These are phyloP conservation scores for Fusarium beomiforme DNA, from an alignment of 2,329 filamentous ascomycete species.

Conservation along the genomic window DNA sequence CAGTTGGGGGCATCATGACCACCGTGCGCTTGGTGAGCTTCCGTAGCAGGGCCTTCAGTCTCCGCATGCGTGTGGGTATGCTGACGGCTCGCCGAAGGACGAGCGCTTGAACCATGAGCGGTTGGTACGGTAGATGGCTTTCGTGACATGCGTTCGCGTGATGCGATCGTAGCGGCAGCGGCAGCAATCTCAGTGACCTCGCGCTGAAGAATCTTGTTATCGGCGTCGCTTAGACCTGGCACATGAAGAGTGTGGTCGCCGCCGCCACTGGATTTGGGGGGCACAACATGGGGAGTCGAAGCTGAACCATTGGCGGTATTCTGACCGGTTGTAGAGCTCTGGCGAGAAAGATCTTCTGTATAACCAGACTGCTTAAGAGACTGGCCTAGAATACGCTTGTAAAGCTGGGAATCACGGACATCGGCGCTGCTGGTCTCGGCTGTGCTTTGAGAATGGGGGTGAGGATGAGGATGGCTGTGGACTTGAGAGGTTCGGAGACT, in stretches of 20 bases:
- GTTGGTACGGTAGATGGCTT: constrained; percentile 49
- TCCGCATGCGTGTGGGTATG: constrained; percentile 30
- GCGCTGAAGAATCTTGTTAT: constrained; percentile 82
- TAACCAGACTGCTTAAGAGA: constrained; percentile 87
- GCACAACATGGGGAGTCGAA: constrained; percentile 77
- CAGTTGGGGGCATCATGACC: constrained; percentile 99
- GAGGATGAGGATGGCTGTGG: constrained; percentile 48
- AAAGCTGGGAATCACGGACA: constrained; percentile 87
- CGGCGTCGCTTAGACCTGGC: constrained; percentile 80
- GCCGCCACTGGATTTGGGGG: constrained; percentile 68
- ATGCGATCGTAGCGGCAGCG: constrained; percentile 87
- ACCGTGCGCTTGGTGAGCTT: constrained; percentile 60
- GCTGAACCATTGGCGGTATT: constrained; percentile 55
- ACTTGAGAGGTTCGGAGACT: constrained; percentile 49
- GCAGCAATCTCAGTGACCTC: constrained; percentile 95
- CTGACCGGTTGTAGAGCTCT: constrained; percentile 50
- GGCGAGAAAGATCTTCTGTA: constrained; percentile 56
- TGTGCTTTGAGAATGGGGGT: constrained; percentile 47
- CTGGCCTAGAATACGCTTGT: constrained; percentile 92
- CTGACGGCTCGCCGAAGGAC: constrained; percentile 49
- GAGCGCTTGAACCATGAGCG: constrained; percentile 25
- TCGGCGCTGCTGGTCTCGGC: constrained; percentile 66
- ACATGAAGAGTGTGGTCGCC: constrained; percentile 61
- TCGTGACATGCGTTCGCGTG: constrained; percentile 69
- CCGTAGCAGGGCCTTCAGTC: constrained; percentile 47